Base-by-base conservation (phyloP, 306 rosid species). In the Inga oerstediana region DNA sequence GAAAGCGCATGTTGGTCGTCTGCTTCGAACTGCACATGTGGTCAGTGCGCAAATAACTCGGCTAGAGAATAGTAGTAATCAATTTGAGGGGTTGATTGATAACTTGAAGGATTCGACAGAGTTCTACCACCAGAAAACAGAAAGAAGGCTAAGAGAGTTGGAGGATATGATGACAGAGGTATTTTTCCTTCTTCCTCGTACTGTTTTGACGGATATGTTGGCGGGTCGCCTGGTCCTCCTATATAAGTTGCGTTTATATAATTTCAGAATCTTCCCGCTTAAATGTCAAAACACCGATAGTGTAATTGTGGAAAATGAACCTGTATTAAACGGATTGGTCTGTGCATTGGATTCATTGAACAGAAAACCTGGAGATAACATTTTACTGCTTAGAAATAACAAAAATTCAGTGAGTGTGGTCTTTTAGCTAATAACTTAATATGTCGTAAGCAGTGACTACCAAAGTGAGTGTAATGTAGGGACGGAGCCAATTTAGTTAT, bases 131-230 rank as follows among this genome's bases (percentile, higher is more conserved):
- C 32, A 19, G 7, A 72, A 19, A 72, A 22, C 76, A 22, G 58
- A 46, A 22, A 72, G 58, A 72, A 22, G 76, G 39, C 39, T 72
- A 6, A 27, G 22, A 27, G 58, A 72, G 0, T 39, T 72, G n/a
- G 76, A 72, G 76, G 76, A 72, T 45, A 72, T 44, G 39, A 24
- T 45, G 58, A 72, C 22, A 12, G 39, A 72, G 76, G 76, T 72
- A n/a, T 20, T 20, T 71, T 11, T 44, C 13, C 54, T 43, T 71
- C 20, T 22, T 34, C 72, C 22, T 34, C 13, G 0, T 70, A 16
- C 4, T 70, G 15, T 41, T 70, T 10, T 70, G 41, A 37, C 30
- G 0, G 20, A 3, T 69, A 49, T 39, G 46, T 69, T 37, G 14
- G 39, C 24, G 19, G 30, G 16, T 39, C 49, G 16, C 43, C 8